Evolutionary conservation across 129 eudicot species (phyloP).

Genomic region (Cynara cardunculus): DNA sequence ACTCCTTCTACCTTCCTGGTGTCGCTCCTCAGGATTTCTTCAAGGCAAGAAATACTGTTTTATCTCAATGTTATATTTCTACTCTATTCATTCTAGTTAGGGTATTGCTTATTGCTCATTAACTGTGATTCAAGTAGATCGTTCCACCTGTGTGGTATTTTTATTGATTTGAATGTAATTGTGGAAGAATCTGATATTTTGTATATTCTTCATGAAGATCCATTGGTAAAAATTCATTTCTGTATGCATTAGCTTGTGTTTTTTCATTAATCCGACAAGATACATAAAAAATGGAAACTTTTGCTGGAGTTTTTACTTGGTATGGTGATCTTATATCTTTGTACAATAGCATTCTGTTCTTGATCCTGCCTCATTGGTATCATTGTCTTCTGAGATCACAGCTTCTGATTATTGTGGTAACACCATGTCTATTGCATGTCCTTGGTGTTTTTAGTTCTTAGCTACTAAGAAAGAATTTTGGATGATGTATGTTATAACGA

Average conservation of each 20-base stretch:
- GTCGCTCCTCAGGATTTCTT: conserved; percentile 69
- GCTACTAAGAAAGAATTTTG: not conserved
- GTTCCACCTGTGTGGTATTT: not conserved
- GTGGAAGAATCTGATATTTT: not conserved
- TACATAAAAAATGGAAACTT: not conserved
- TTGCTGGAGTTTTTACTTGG: not conserved
- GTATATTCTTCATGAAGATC: not conserved
- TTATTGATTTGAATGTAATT: not conserved
- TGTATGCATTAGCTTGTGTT: not conserved
- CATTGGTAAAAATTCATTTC: not conserved
- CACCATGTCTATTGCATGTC: not conserved
- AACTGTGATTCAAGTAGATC: conserved; percentile 10
- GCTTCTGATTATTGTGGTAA: not conserved
- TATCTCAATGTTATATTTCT: not conserved
- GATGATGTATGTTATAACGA: conserved; percentile 14
- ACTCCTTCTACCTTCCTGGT: conserved; percentile 63
- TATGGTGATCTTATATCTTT: not conserved
- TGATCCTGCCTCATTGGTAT: not conserved
- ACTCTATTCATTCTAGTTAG: not conserved
- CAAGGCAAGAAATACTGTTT: conserved; percentile 24
- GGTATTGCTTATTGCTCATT: not conserved
- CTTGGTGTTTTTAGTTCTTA: not conserved
- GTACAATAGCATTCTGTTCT: not conserved
- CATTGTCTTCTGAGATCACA: not conserved
- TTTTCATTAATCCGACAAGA: not conserved